Base-by-base conservation (phyloP, 2,329 filamentous ascomycete genomes). In the Colletotrichum eleusines region DNA sequence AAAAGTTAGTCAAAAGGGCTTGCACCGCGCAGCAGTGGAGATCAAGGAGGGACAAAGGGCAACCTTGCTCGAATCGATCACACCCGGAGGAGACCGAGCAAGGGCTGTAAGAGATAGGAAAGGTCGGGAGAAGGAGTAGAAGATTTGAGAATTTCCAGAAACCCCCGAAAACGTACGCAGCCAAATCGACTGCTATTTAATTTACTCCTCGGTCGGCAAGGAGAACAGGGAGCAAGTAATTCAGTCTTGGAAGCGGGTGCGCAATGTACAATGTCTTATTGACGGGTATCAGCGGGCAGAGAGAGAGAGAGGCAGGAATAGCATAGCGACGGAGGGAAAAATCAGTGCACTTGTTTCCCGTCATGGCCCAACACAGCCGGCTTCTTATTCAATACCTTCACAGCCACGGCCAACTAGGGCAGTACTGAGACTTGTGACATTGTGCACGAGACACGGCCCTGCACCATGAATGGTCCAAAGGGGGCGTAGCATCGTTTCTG, bases 1-100 rank as follows among this genome's bases (percentile, higher is more conserved):
- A 70, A 70, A 71, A 55, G 66, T 70, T 70, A 70, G 60, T 70
- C 28, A 63, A 55, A 68, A 69, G 64, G 69, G 69, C 58, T 69
- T 59, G 53, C 38, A 63, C 51, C 53, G 54, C 69, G 58, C 28
- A 63, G 62, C 61, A 59, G 61, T 71, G 62, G 63, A 72, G 71
- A 72, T 71, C 31, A 61, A 40, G 14, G 33, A 38, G 53, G n/a
- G n/a, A 28, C 42, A 35, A 51, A 51, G 26, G 48, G 53, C 40
- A 54, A 63, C 68, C 58, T 71, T 40, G 8, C n/a, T 51, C 26
- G 33, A 28, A 57, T 40, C 16, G 51, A 60, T 46, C 51, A 63
- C 44, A 48, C 38, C 44, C 33, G 48, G 28, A 31, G 50, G 50
- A 63, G 38, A 8, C 62, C 38, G 62, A 64, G 40, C 59, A 50